phyloP scores from a whole-genome alignment of 2,329 filamentous ascomycete genomes.

The Cordyceps fumosorosea region DNA sequence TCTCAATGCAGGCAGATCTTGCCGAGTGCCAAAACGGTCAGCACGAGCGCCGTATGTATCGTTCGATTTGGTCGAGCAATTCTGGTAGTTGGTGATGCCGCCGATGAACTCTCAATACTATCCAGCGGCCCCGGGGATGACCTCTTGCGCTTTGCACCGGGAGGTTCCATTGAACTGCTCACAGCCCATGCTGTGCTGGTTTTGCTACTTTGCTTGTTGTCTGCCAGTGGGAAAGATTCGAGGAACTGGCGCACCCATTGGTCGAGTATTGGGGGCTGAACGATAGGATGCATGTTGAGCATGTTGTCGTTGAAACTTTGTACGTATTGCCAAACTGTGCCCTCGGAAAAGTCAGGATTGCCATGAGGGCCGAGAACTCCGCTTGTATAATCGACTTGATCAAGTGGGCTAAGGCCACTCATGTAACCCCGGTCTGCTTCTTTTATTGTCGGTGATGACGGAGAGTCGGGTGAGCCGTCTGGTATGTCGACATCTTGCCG shows the following conservation, averaged over 20 bases:
- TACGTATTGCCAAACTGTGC: slow-evolving; percentile 47
- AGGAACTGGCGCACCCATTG: slow-evolving; percentile 48
- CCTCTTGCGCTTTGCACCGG: slow-evolving; percentile 50
- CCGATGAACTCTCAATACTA: slow-evolving; percentile 22
- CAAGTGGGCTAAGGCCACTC: slow-evolving; percentile 42
- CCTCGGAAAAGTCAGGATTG: slow-evolving; percentile 47
- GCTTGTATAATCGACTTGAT: slow-evolving; percentile 33
- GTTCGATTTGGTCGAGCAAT: slow-evolving; percentile 53
- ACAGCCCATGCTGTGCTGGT: slow-evolving; percentile 28
- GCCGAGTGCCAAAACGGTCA: slow-evolving; percentile 78
- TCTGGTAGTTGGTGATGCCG: slow-evolving; percentile 29
- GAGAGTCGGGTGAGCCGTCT: slow-evolving; percentile 45
- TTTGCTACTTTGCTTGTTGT: slow-evolving; percentile 25
- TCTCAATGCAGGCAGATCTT: slow-evolving; percentile 63
- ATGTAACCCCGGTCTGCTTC: slow-evolving; percentile 55
- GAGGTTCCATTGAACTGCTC: slow-evolving; percentile 21
- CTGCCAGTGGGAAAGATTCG: slow-evolving; percentile 34
- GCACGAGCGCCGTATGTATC: slow-evolving; percentile 72
- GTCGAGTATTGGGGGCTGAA: slow-evolving; percentile 46
- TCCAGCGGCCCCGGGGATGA: slow-evolving; percentile 35
- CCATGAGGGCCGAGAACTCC: slow-evolving; percentile 36
- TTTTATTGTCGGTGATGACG: slow-evolving; percentile 47
- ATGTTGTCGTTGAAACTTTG: slow-evolving; percentile 54
- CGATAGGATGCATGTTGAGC: slow-evolving; percentile 59
- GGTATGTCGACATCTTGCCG: slow-evolving; percentile 34